These are phyloP conservation scores for Agrocybe praecox DNA, from an alignment of 768 basidiomycete species.

Conservation along the genomic window DNA sequence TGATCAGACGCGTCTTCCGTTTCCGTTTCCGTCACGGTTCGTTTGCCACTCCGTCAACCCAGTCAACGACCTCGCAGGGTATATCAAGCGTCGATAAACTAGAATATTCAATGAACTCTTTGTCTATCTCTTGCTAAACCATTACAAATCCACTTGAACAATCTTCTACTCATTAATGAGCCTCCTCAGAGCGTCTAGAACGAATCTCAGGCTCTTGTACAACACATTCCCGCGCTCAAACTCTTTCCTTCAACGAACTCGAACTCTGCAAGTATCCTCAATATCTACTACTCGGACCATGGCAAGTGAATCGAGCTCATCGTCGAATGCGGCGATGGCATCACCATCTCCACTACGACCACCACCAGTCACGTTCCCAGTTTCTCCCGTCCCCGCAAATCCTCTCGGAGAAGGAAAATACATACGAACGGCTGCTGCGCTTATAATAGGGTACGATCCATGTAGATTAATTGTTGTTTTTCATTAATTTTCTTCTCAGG, in stretches of 20 bases:
- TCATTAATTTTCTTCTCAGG: constrained; percentile 35
- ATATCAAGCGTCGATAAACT: not conserved
- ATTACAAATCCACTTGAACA: not conserved
- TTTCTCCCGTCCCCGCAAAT: constrained; percentile 63
- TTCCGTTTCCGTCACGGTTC: not conserved
- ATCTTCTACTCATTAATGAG: not conserved
- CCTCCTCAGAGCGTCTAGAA: not conserved
- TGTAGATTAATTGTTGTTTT: not conserved
- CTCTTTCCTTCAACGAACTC: not conserved
- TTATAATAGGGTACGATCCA: constrained; percentile 68
- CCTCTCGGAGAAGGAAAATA: constrained; percentile 69
- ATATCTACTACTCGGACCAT: constrained; percentile 12
- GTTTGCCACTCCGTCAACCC: not conserved
- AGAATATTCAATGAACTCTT: not conserved
- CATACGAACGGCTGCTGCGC: constrained; percentile 74
- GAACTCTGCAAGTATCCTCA: not conserved
- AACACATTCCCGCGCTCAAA: not conserved
- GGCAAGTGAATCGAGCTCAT: constrained; percentile 11
- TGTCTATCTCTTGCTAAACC: not conserved
- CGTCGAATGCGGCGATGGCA: constrained; percentile 18
- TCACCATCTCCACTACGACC: constrained; percentile 7
- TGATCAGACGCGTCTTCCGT: not conserved
- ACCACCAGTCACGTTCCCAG: constrained; percentile 38
- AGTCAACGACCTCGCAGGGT: not conserved
- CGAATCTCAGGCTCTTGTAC: constrained; percentile 1